Conservation (phyloP, 768 basidiomycete species). For the Wakefieldia striispora region DNA sequence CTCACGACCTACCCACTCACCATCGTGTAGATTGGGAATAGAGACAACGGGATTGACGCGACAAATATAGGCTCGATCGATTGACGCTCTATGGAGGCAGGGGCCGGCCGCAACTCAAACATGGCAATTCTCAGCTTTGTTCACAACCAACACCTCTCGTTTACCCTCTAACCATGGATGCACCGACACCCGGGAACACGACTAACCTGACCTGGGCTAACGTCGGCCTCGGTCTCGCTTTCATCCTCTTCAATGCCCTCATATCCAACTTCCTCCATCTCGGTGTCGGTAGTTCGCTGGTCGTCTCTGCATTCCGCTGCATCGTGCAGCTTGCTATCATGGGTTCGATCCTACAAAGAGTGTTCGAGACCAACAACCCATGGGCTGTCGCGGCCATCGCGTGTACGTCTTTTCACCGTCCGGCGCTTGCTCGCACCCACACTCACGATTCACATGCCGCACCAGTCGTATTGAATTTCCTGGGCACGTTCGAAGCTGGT, state of each 20-base stretch:
- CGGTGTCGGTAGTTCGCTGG: slow-evolving; percentile 63
- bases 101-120: neutral
- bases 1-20: neutral
- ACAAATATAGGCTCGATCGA: too few relatives aligned
- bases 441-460: too few relatives aligned
- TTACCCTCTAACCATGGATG: slow-evolving; percentile 33
- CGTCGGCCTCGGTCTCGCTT: slow-evolving; percentile 70
- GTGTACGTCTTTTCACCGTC: slow-evolving; percentile 42
- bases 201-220: slow-evolving; percentile 63
- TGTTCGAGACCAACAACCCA: slow-evolving; percentile 73
- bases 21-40: too few relatives aligned
- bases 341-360: slow-evolving; percentile 62
- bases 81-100: too few relatives aligned
- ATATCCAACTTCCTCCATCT: slow-evolving; percentile 65
- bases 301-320: slow-evolving; percentile 72
- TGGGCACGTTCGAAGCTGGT: slow-evolving; percentile 81
- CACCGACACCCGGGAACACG: slow-evolving; percentile 9
- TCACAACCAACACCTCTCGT: neutral
- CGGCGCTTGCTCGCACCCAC: neutral
- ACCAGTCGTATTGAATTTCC: slow-evolving; percentile 68
- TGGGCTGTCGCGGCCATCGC: slow-evolving; percentile 75
- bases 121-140: too few relatives aligned
- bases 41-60: too few relatives aligned
- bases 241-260: slow-evolving; percentile 70
- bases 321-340: slow-evolving; percentile 76